Evolutionary conservation across 371 early-diverging fungal species (phyloP).

Genomic region (Choanephora cucurbitarum): DNA sequence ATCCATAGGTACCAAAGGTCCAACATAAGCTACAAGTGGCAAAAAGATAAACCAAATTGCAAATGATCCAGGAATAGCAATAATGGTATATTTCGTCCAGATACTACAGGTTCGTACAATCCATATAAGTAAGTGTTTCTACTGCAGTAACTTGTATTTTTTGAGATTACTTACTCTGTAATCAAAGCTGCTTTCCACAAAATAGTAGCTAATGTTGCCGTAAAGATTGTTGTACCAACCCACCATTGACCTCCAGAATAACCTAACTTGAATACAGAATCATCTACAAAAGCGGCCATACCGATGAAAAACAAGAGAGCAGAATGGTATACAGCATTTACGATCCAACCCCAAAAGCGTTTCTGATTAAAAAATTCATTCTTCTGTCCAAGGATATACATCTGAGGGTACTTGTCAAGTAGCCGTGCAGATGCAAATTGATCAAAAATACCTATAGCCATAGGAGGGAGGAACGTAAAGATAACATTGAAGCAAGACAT

Average conservation of each 20-base stretch:
- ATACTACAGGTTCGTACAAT: constrained; percentile 43
- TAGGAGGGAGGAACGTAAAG: constrained; percentile 87
- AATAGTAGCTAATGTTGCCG: constrained; percentile 76
- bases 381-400: constrained; percentile 91
- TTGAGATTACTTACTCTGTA: constrained; percentile 61
- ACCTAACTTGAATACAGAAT: constrained; percentile 62
- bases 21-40: constrained; percentile 84
- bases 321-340: constrained; percentile 94
- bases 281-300: constrained; percentile 62
- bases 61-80: constrained; percentile 83
- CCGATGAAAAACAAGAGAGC: constrained; percentile 62
- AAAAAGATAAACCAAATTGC: constrained; percentile 87
- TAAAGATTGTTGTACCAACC: constrained; percentile 77
- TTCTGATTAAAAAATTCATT: constrained; percentile 90
- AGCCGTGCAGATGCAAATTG: constrained; percentile 89
- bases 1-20: constrained; percentile 59
- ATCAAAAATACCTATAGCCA: constrained; percentile 92
- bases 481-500: constrained; percentile 88
- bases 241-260: constrained; percentile 76
- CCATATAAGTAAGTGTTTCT: too few relatives aligned
- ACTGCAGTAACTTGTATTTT: background rate
- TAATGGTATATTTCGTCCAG: constrained; percentile 85
- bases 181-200: constrained; percentile 83
- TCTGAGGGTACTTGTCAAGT: constrained; percentile 94
- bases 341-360: constrained; percentile 94